Percentiles rank a stretch among this genome's conserved stretches.
Evolutionary conservation across 352 stramenopile species (phyloP).

Genomic region (Blastocystis sp.): DNA sequence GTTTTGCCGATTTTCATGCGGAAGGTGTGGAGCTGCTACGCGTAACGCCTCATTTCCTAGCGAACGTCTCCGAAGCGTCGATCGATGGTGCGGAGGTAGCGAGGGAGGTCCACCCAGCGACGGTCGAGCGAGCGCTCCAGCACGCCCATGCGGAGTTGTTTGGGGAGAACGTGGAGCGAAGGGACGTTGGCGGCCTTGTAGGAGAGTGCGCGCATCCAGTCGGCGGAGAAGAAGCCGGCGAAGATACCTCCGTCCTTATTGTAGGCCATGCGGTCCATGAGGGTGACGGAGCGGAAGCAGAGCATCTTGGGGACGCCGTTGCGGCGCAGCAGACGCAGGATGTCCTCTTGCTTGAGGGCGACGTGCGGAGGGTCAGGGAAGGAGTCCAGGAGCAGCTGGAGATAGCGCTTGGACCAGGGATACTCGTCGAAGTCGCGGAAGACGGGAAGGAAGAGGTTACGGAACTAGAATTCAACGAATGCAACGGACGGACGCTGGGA

Average conservation of each 20-base stretch:
- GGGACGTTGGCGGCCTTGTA: not conserved
- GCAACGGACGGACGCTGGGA: not conserved
- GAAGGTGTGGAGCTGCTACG: not conserved
- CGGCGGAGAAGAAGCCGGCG: conserved; percentile 4
- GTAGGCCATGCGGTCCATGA: conserved; percentile 27
- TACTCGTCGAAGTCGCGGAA: conserved; percentile 11
- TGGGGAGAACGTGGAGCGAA: not conserved
- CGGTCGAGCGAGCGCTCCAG: not conserved
- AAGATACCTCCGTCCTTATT: conserved; percentile 37
- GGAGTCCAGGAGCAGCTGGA: not conserved
- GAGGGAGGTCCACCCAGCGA: not conserved
- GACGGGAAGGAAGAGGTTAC: not conserved
- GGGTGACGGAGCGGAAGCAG: not conserved
- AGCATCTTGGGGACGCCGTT: not conserved
- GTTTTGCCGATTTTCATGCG: not conserved
- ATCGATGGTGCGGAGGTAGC: not conserved
- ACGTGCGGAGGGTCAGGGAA: not conserved
- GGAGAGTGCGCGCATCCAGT: conserved; percentile 27
- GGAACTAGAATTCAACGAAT: not conserved
- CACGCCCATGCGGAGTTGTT: not conserved
- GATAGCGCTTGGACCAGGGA: conserved; percentile 25
- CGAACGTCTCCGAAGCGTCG: not conserved
- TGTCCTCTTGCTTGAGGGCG: not conserved
- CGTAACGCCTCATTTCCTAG: not conserved
- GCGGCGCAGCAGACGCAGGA: not conserved